Evolutionary conservation across 768 basidiomycete genomes (phyloP).

Genomic region (Tulasnella sp.): DNA sequence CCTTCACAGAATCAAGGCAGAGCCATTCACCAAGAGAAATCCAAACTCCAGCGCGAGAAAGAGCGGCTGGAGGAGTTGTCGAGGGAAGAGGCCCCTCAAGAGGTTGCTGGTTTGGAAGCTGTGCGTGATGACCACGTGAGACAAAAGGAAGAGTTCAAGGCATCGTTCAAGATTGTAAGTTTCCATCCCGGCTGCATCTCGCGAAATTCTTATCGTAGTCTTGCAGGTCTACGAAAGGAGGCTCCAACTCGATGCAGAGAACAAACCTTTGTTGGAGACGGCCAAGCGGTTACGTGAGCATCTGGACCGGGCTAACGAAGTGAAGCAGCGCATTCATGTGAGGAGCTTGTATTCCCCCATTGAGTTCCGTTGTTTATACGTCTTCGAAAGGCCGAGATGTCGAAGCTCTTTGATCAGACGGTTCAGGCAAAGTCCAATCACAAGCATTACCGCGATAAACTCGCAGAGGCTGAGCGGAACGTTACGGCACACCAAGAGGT

Average conservation of each 20-base stretch:
- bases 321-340: conserved; percentile 41
- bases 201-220: background rate
- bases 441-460: conserved; percentile 45
- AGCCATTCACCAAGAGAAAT: background rate
- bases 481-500: conserved; percentile 35
- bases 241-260: conserved; percentile 40
- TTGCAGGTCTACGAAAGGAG: conserved; percentile 33
- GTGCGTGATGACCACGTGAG: conserved; percentile 43
- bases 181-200: background rate
- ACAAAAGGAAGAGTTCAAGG: conserved; percentile 38
- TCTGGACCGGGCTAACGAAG: conserved; percentile 46
- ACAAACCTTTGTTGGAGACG: conserved; percentile 39
- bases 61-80: conserved; percentile 34
- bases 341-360: conserved; percentile 1
- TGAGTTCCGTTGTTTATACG: background rate
- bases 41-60: background rate
- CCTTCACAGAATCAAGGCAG: background rate
- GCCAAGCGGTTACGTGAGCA: conserved; percentile 41
- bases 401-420: conserved; percentile 43
- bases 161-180: conserved; percentile 25
- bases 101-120: conserved; percentile 51
- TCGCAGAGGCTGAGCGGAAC: conserved; percentile 45
- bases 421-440: conserved; percentile 44
- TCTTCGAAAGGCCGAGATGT: conserved; percentile 40
- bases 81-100: conserved; percentile 61